A percentile compares a stretch with the other conserved stretches of the same genome.
These are phyloP conservation scores for Aspergillus arachidicola DNA, from an alignment of 2,329 filamentous ascomycete genomes.

Conservation along the genomic window DNA sequence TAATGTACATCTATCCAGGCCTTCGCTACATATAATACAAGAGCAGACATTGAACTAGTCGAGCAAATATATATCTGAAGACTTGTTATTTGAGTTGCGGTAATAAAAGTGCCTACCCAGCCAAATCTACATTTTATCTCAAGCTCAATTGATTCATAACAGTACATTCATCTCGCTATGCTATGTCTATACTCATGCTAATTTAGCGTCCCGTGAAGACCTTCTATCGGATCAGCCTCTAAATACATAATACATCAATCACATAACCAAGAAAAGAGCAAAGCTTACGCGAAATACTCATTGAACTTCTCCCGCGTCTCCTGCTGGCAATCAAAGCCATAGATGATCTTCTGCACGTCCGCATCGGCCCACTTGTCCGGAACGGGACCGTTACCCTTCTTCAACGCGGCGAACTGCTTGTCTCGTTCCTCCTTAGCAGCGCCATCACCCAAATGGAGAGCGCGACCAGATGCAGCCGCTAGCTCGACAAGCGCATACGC, in stretches of 20 bases:
- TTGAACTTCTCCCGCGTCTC: constrained; percentile 52
- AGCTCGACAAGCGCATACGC: constrained; percentile 60
- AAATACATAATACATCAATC: constrained; percentile 5
- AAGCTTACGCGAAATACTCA: constrained; percentile 24
- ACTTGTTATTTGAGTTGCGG: no score
- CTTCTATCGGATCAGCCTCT: constrained; percentile 4
- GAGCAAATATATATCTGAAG: no score
- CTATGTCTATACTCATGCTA: not conserved
- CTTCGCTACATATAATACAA: no score
- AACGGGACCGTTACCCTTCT: constrained; percentile 50
- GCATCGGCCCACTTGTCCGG: constrained; percentile 71
- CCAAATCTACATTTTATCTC: no score
- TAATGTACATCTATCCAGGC: no score
- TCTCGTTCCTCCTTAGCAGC: constrained; percentile 62
- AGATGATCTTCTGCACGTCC: constrained; percentile 68
- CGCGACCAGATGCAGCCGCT: constrained; percentile 57
- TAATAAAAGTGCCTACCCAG: no score
- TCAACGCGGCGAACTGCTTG: constrained; percentile 57
- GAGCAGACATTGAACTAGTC: no score
- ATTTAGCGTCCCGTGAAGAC: constrained; percentile 1
- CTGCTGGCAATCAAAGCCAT: constrained; percentile 63
- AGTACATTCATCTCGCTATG: not conserved
- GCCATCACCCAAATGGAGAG: constrained; percentile 60
- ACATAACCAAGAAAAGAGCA: not conserved
- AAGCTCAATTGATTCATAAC: not conserved